These are phyloP conservation scores for Colletotrichum trifolii DNA, from an alignment of 2,329 filamentous ascomycete genomes.

Conservation along the genomic window DNA sequence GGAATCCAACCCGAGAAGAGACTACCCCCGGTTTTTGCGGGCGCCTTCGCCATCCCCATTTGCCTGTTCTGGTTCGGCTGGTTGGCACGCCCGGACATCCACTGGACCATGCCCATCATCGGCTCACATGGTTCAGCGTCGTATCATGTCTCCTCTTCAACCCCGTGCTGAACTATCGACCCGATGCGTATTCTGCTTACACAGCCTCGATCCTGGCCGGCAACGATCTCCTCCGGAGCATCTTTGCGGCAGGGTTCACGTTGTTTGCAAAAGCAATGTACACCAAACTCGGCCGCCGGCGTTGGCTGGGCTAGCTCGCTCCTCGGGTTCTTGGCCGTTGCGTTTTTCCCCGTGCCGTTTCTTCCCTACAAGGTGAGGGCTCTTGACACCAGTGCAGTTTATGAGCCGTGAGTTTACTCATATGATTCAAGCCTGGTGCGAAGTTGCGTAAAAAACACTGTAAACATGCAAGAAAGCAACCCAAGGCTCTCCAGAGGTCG, in stretches of 20 bases:
- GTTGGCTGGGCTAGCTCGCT: constrained; percentile 37
- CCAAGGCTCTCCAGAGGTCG: no score
- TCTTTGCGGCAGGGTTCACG: constrained; percentile 31
- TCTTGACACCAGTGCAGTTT: fast-evolving
- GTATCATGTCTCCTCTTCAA: constrained; percentile 55
- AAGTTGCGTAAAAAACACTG: constrained; percentile 19
- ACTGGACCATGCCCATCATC: constrained; percentile 69
- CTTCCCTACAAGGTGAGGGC: constrained; percentile 14
- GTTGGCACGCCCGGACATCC: constrained; percentile 71
- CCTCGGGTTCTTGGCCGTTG: constrained; percentile 18
- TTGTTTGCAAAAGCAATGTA: constrained; percentile 38
- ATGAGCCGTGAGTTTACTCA: neutral
- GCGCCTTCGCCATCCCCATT: constrained; percentile 72
- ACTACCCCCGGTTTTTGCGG: constrained; percentile 45
- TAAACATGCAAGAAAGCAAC: constrained; percentile 13
- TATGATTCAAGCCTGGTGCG: neutral
- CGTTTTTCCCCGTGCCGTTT: constrained; percentile 21
- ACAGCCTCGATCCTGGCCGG: constrained; percentile 38
- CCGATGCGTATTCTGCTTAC: constrained; percentile 38
- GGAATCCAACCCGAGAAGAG: constrained; percentile 36
- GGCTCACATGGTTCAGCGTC: constrained; percentile 65
- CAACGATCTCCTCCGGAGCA: constrained; percentile 36
- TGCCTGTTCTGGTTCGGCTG: constrained; percentile 78
- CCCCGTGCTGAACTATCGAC: constrained; percentile 38
- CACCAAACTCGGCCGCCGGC: constrained; percentile 27